Percentiles rank a stretch among this genome's conserved stretches.
Conservation (phyloP, 345 rosid species). For the Dimocarpus longan region DNA sequence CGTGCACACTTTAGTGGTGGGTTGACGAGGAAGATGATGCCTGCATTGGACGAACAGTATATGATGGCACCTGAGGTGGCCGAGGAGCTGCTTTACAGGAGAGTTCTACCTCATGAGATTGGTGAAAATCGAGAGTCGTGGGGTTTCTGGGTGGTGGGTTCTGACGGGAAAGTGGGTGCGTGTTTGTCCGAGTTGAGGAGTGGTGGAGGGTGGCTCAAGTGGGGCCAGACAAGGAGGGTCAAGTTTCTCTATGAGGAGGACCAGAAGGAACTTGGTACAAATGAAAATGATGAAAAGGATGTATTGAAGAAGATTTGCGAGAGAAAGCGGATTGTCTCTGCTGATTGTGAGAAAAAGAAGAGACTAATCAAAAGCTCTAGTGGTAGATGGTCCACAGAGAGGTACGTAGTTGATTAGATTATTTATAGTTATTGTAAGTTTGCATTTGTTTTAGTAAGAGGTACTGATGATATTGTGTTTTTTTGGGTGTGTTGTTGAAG, state of each 20-base stretch:
- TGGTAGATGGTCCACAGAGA: slow-evolving; percentile 74
- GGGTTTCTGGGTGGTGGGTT: slow-evolving; percentile 63
- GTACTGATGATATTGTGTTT: not conserved
- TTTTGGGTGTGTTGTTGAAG: slow-evolving; percentile 31
- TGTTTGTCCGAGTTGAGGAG: slow-evolving; percentile 56
- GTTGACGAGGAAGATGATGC: slow-evolving; percentile 40
- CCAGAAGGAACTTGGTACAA: too few relatives aligned
- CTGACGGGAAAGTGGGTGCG: slow-evolving; percentile 40
- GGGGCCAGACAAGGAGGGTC: slow-evolving; percentile 80
- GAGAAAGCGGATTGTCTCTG: slow-evolving; percentile 38
- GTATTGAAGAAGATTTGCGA: slow-evolving; percentile 17
- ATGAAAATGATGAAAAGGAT: too few relatives aligned
- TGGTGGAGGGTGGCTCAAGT: slow-evolving; percentile 46
- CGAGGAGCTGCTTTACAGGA: slow-evolving; percentile 58
- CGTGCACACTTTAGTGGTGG: slow-evolving; percentile 47
- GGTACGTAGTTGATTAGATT: not conserved
- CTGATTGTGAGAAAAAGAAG: slow-evolving; percentile 25
- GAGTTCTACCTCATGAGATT: slow-evolving; percentile 59
- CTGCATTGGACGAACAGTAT: slow-evolving; percentile 71
- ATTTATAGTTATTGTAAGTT: not conserved
- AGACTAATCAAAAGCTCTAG: slow-evolving; percentile 45
- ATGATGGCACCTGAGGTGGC: slow-evolving; percentile 56
- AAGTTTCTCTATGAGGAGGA: slow-evolving; percentile 37
- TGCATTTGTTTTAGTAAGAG: not conserved
- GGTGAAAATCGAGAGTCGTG: slow-evolving; percentile 41